A percentile compares a stretch with the other conserved stretches of the same genome.
phyloP scores from a whole-genome alignment of 768 basidiomycete species.

The Hypholoma fasciculare region DNA sequence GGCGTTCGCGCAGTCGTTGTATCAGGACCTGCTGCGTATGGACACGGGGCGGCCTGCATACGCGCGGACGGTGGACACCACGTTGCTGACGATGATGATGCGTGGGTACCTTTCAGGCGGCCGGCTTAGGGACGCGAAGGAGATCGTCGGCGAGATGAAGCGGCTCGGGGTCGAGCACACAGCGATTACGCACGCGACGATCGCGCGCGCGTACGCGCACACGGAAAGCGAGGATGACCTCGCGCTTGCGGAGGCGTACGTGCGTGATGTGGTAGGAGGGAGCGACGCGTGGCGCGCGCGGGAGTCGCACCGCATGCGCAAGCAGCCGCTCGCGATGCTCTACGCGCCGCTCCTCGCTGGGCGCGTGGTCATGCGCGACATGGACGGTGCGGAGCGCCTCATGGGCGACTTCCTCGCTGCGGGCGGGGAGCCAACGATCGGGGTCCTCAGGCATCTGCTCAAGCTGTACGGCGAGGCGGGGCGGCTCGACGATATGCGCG shows the following conservation, averaged over 20 bases:
- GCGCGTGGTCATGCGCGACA: constrained; percentile 42
- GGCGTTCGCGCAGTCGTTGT: constrained; percentile 63
- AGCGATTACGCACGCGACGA: constrained; percentile 65
- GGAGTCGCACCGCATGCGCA: constrained; percentile 31
- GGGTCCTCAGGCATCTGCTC: constrained; percentile 63
- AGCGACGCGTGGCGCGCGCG: constrained; percentile 34
- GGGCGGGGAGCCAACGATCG: constrained; percentile 60
- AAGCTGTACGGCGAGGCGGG: constrained; percentile 66
- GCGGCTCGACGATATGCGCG: constrained; percentile 52
- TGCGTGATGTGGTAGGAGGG: constrained; percentile 15
- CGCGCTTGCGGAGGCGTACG: constrained; percentile 63
- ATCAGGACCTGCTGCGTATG: constrained; percentile 62
- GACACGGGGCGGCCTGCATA: constrained; percentile 27
- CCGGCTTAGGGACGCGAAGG: constrained; percentile 54
- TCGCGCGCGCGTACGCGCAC: constrained; percentile 63
- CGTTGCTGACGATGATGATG: constrained; percentile 75
- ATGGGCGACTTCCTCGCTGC: constrained; percentile 50
- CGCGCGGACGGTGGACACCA: constrained; percentile 44
- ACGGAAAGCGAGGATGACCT: constrained; percentile 51
- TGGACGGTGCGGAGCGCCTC: constrained; percentile 57
- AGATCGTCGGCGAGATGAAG: constrained; percentile 72
- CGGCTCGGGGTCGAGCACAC: constrained; percentile 63
- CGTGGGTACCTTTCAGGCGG: constrained; percentile 63
- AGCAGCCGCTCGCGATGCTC: constrained; percentile 32
- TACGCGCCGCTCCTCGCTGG: constrained; percentile 62